A percentile compares a stretch with the other conserved stretches of the same genome.
Evolutionary conservation across 176 grass and related monocot species (phyloP).

Genomic region (Oryza officinalis): DNA sequence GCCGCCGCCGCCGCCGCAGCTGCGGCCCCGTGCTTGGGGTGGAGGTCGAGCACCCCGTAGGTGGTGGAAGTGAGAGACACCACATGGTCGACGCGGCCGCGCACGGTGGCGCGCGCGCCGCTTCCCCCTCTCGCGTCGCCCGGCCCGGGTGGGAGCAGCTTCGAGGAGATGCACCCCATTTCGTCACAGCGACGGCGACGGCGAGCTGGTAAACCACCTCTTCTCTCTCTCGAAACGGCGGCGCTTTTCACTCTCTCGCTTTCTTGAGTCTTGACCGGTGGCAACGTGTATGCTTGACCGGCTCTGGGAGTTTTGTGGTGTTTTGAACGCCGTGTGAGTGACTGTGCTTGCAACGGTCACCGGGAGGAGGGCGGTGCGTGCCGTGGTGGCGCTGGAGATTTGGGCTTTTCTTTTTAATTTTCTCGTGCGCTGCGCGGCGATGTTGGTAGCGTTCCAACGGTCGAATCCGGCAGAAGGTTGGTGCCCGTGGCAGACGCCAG

Average conservation of each 20-base stretch:
- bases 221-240: background rate
- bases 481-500: background rate
- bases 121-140: constrained; percentile 34
- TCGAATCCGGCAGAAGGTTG: constrained; percentile 25
- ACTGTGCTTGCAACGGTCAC: constrained; percentile 53
- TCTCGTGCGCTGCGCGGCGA: constrained; percentile 21
- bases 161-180: constrained; percentile 98
- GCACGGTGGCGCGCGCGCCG: constrained; percentile 40
- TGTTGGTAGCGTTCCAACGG: constrained; percentile 45
- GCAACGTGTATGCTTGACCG: background rate
- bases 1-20: background rate
- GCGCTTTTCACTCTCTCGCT: background rate
- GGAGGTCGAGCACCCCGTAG: constrained; percentile 85
- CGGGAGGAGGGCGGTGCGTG: background rate
- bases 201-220: background rate
- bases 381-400: constrained; percentile 22
- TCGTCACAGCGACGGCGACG: background rate
- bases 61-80: constrained; percentile 93
- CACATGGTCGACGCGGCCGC: constrained; percentile 64
- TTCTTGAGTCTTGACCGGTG: background rate
- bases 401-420: constrained; percentile 33
- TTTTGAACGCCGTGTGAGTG: constrained; percentile 40
- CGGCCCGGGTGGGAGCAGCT: constrained; percentile 61
- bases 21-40: constrained; percentile 26
- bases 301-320: constrained; percentile 16